Percentiles rank a stretch among this genome's conserved stretches.
Evolutionary conservation across 164 flowering plant genomes (phyloP).

Genomic region (Tinospora cordifolia): DNA sequence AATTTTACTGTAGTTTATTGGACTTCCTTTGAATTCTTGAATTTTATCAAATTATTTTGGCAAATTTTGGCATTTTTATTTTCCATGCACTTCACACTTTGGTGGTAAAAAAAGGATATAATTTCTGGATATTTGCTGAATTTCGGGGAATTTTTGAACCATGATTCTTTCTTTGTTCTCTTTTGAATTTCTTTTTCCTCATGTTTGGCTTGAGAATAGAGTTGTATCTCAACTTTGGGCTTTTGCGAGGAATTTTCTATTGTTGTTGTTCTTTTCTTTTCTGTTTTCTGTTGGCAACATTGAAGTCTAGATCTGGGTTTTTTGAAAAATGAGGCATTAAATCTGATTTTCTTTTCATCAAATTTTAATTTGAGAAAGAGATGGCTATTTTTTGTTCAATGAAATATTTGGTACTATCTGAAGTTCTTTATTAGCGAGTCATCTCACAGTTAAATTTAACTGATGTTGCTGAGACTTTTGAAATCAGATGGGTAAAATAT

Average conservation of each 20-base stretch:
- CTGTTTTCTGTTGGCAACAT: background rate
- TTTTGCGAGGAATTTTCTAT: background rate
- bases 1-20: too few species aligned
- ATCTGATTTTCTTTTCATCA: background rate
- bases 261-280: background rate
- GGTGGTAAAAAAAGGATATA: too few species aligned
- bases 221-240: background rate
- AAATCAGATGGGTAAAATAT: constrained; percentile 34
- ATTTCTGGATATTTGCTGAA: too few species aligned
- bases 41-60: too few species aligned
- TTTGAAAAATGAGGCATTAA: background rate
- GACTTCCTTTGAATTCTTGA: too few species aligned
- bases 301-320: background rate
- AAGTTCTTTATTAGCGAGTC: background rate
- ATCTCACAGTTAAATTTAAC: constrained; percentile 4
- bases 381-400: background rate
- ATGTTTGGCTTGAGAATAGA: background rate
- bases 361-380: background rate
- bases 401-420: background rate
- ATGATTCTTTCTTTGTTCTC: too few species aligned
- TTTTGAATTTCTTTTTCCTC: background rate
- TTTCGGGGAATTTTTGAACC: too few species aligned
- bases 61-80: too few species aligned
- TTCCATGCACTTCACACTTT: too few species aligned
- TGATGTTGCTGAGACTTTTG: constrained; percentile 9